Evolutionary conservation across 306 rosid genomes (phyloP).

Genomic region (Quercus bicolor): DNA sequence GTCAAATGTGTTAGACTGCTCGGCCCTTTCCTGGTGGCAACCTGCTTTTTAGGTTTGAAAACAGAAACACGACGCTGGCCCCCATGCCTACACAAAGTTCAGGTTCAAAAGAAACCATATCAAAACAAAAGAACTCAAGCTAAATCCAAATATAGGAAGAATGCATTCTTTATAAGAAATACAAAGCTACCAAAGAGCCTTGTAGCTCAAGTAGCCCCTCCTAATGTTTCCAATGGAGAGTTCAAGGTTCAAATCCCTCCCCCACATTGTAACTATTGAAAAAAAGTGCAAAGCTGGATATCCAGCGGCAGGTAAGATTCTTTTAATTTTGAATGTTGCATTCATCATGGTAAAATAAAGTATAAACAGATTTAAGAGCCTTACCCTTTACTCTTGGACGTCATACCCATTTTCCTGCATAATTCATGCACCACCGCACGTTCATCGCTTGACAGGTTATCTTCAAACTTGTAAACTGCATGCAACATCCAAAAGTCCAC

Average conservation of each 20-base stretch:
- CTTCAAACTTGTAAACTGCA: slow-evolving; percentile 65
- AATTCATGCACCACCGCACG: slow-evolving; percentile 61
- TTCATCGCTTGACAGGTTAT: slow-evolving; percentile 41
- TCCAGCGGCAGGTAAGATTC: slow-evolving; percentile 4
- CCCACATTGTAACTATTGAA: too few species aligned
- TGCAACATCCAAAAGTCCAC: slow-evolving; percentile 7
- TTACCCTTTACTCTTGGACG: slow-evolving; percentile 85
- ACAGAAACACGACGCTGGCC: slow-evolving; percentile 34
- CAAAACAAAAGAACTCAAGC: background rate
- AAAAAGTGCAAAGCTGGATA: background rate
- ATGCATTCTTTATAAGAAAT: slow-evolving; percentile 11
- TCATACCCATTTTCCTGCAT: slow-evolving; percentile 53
- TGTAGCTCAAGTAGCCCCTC: too few species aligned
- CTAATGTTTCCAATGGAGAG: too few species aligned
- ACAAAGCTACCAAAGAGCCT: background rate
- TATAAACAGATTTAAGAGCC: slow-evolving; percentile 18
- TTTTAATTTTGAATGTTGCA: background rate
- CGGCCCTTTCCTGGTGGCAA: background rate
- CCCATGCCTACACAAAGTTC: slow-evolving; percentile 43
- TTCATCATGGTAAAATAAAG: background rate
- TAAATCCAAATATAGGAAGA: background rate
- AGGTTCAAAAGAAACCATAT: slow-evolving; percentile 16
- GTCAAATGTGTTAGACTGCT: slow-evolving; percentile 25
- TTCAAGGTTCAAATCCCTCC: too few species aligned
- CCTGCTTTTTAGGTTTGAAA: slow-evolving; percentile 33